These are phyloP conservation scores for Russula vinacea DNA, from an alignment of 768 basidiomycete genomes.

Conservation along the genomic window DNA sequence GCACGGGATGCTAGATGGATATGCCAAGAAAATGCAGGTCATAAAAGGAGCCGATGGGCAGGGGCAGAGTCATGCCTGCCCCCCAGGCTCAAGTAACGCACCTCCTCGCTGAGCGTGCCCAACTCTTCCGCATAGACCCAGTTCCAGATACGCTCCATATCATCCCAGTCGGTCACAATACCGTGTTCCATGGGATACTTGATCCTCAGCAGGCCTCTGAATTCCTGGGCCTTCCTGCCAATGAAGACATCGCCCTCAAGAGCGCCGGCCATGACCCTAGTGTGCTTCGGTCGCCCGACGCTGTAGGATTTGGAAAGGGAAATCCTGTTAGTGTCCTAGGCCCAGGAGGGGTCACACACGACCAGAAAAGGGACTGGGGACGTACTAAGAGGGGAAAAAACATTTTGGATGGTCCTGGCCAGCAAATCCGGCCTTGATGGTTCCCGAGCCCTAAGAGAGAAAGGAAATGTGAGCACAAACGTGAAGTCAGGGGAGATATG, in stretches of 20 bases:
- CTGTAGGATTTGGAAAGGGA: constrained; percentile 39
- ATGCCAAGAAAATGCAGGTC: constrained; percentile 22
- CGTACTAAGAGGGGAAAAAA: constrained; percentile 98
- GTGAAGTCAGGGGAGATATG: constrained; percentile 22
- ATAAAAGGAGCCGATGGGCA: constrained; percentile 6
- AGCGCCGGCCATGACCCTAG: constrained; percentile 96
- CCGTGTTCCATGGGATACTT: constrained; percentile 99
- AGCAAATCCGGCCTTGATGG: constrained; percentile 98
- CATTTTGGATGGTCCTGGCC: constrained; percentile 99
- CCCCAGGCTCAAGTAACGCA: constrained; percentile 36
- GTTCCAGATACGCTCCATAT: constrained; percentile 99
- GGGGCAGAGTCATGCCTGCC: too few relatives aligned
- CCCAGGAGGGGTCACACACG: constrained; percentile 4
- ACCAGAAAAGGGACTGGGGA: constrained; percentile 37
- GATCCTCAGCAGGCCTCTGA: constrained; percentile 92
- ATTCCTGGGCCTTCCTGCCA: constrained; percentile 91
- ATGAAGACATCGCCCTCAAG: constrained; percentile 97
- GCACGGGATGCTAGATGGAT: constrained; percentile 79
- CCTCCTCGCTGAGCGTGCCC: constrained; percentile 95
- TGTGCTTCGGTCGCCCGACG: constrained; percentile 96
- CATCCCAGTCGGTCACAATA: constrained; percentile 99
- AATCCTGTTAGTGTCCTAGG: neutral
- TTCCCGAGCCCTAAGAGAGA: constrained; percentile 82
- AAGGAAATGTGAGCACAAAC: constrained; percentile 28
- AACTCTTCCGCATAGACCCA: constrained; percentile 97